Percentiles rank a stretch among this genome's conserved stretches.
Evolutionary conservation across 1,284 basidiomycete species (phyloP).

Genomic region (Moniliophthora roreri): DNA sequence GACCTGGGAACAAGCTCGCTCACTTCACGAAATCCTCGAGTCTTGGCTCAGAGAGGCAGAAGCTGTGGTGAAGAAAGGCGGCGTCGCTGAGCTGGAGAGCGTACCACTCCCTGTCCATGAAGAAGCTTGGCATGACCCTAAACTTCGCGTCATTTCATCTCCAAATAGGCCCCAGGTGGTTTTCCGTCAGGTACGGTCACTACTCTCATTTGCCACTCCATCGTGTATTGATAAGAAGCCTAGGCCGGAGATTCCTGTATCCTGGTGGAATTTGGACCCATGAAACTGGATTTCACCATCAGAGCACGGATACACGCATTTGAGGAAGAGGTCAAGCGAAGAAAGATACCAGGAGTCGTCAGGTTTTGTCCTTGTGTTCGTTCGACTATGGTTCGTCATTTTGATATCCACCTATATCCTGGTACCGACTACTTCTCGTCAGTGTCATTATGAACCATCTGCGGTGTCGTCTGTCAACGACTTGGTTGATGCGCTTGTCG

Average conservation of each 20-base stretch:
- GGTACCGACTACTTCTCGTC: not conserved
- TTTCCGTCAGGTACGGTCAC: constrained; percentile 48
- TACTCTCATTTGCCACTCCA: not conserved
- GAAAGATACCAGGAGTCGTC: constrained; percentile 36
- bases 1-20: constrained; percentile 37
- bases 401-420: not conserved
- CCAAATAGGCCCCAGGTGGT: constrained; percentile 29
- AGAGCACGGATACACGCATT: constrained; percentile 59
- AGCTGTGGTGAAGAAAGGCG: not conserved
- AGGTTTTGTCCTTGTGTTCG: constrained; percentile 57
- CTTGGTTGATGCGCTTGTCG: constrained; percentile 40
- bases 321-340: constrained; percentile 39
- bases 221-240: constrained; percentile 1
- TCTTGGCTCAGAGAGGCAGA: constrained; percentile 32
- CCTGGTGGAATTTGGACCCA: constrained; percentile 57
- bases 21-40: constrained; percentile 24
- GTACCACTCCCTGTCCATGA: not conserved
- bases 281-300: constrained; percentile 48
- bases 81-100: not conserved
- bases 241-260: constrained; percentile 59
- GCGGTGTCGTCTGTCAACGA: constrained; percentile 33
- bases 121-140: constrained; percentile 27
- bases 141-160: constrained; percentile 27
- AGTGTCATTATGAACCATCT: constrained; percentile 53
- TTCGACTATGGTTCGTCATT: constrained; percentile 46